Evolutionary conservation across 768 basidiomycete genomes (phyloP).

Genomic region (Pulveroboletus sp.): DNA sequence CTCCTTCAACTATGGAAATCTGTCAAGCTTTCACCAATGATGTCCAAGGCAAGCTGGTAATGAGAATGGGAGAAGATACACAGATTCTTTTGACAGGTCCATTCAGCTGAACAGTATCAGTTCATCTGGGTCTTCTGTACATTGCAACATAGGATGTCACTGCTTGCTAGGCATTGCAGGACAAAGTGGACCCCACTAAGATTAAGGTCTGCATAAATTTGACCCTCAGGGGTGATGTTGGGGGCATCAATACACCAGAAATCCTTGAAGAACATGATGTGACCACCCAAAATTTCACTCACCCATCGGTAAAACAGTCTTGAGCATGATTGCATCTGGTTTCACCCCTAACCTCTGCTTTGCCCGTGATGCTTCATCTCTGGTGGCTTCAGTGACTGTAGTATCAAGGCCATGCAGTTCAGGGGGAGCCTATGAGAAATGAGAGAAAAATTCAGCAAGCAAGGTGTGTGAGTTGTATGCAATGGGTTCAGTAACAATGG

Average conservation of each 20-base stretch:
- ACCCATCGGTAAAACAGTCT: not conserved
- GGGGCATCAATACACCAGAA: not conserved
- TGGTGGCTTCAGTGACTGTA: not conserved
- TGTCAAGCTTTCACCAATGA: not conserved
- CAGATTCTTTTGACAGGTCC: too few relatives aligned
- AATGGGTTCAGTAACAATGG: constrained; percentile 24
- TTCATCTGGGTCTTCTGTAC: not conserved
- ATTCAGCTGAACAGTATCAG: not conserved
- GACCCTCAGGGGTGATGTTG: not conserved
- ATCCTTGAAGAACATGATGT: not conserved
- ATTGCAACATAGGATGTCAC: not conserved
- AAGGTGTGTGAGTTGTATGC: constrained; percentile 10
- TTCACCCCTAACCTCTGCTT: not conserved
- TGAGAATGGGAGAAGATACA: constrained; percentile 2
- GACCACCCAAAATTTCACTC: not conserved
- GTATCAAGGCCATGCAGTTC: constrained; percentile 22
- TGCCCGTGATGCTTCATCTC: not conserved
- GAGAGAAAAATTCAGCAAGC: constrained; percentile 22
- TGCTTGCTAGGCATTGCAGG: not conserved
- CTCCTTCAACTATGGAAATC: not conserved
- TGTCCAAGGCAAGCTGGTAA: constrained; percentile 1
- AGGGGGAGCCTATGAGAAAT: constrained; percentile 15
- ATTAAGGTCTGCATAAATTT: not conserved
- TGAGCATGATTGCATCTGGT: not conserved
- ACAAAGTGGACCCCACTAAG: not conserved